phyloP scores from a whole-genome alignment of 345 rosid genomes.

The Melaleuca alternifolia region DNA sequence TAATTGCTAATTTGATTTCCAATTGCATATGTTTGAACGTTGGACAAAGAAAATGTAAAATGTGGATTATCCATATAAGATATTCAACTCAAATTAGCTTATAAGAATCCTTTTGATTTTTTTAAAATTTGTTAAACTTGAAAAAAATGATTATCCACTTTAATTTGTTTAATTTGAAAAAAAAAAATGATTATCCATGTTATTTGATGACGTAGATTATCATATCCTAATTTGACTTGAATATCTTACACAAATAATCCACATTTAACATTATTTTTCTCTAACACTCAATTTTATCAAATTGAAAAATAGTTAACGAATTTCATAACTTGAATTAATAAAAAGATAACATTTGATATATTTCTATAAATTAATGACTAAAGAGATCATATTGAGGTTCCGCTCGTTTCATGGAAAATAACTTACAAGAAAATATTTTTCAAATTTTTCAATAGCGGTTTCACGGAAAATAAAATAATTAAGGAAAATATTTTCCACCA shows the following conservation, averaged over 20 bases:
- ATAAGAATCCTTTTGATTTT: too few relatives aligned
- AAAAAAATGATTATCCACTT: too few relatives aligned
- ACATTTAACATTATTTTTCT: too few relatives aligned
- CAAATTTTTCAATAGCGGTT: too few relatives aligned
- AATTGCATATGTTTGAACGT: rapidly evolving
- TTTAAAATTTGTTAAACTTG: too few relatives aligned
- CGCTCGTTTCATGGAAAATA: too few relatives aligned
- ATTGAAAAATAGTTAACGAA: neutral
- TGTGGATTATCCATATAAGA: rapidly evolving
- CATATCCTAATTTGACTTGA: rapidly evolving
- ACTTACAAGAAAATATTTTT: too few relatives aligned
- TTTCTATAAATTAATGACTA: neutral
- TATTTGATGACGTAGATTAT: neutral
- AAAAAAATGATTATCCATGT: neutral
- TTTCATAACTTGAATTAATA: neutral
- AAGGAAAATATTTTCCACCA: too few relatives aligned
- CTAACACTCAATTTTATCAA: neutral
- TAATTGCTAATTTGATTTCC: neutral
- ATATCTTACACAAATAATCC: neutral
- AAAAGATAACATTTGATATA: neutral
- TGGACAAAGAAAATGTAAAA: neutral
- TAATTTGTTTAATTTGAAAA: neutral
- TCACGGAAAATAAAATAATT: too few relatives aligned
- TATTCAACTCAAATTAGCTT: neutral
- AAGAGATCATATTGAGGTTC: too few relatives aligned